Percentiles rank a stretch among this genome's conserved stretches.
Evolutionary conservation across 2,329 filamentous ascomycete genomes (phyloP).

Genomic region (Chaetomium sp.): DNA sequence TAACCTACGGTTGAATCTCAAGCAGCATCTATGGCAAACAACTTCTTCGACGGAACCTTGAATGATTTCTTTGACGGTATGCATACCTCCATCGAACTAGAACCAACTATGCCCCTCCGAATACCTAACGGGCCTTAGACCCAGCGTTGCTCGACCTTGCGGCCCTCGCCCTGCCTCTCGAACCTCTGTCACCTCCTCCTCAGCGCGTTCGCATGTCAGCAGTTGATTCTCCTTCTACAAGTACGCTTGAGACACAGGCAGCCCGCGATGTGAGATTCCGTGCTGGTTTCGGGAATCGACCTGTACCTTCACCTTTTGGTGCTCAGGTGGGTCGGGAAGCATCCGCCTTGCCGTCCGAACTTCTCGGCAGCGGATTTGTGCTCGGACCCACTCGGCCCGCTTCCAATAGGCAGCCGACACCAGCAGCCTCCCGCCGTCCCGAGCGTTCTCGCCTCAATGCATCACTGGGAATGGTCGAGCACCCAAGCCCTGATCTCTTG

Average conservation of each 20-base stretch:
- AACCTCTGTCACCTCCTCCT: not conserved
- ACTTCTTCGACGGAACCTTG: slow-evolving; percentile 25
- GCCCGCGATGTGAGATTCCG: not conserved
- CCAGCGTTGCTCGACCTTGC: slow-evolving; percentile 5
- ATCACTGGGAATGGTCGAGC: not conserved
- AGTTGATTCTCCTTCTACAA: not conserved
- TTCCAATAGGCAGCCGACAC: slow-evolving; percentile 11
- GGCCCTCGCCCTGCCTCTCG: slow-evolving; percentile 5
- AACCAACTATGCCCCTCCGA: not conserved
- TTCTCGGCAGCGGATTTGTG: not conserved
- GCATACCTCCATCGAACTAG: not conserved
- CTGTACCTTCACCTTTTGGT: not conserved
- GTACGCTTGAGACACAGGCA: not conserved
- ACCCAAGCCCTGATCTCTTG: not conserved
- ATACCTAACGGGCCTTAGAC: not conserved
- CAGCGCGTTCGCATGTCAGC: not conserved
- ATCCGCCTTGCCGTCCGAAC: not conserved
- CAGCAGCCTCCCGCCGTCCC: slow-evolving; percentile 11
- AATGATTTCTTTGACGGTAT: slow-evolving; percentile 30
- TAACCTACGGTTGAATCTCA: not conserved
- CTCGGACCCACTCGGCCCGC: slow-evolving; percentile 21
- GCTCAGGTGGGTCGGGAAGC: not conserved
- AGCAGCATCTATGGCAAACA: slow-evolving; percentile 26
- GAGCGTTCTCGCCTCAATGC: slow-evolving; percentile 17
- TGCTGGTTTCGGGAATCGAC: not conserved